Percentiles rank a stretch among this genome's conserved stretches.
phyloP scores from a whole-genome alignment of 306 rosid species.

The Lathyrus sativus region DNA sequence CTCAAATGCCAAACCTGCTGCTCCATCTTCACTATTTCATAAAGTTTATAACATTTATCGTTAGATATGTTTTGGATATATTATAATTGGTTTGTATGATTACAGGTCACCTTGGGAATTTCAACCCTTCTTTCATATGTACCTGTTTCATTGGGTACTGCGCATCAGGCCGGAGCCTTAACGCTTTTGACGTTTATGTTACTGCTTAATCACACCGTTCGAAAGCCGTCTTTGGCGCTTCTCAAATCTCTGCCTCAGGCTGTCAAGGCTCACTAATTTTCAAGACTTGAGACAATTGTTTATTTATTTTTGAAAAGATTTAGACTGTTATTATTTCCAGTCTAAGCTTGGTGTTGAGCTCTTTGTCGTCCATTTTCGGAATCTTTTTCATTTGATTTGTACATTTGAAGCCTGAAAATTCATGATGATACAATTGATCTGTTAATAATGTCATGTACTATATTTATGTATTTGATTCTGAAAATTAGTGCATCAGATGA shows the following conservation, averaged over 20 bases:
- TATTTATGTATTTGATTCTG: constrained; percentile 27
- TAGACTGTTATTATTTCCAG: not conserved
- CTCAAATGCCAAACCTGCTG: constrained; percentile 1
- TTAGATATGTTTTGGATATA: constrained; percentile 10
- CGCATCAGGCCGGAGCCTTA: constrained; percentile 93
- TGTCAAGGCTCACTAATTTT: constrained; percentile 48
- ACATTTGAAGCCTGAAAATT: constrained; percentile 26
- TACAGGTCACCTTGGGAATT: constrained; percentile 79
- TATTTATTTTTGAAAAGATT: too few species aligned
- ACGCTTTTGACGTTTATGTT: constrained; percentile 70
- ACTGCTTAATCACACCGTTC: constrained; percentile 71
- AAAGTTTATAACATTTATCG: not conserved
- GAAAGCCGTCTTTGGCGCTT: constrained; percentile 70
- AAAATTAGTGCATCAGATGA: not conserved
- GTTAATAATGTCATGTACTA: constrained; percentile 18
- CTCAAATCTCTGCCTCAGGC: constrained; percentile 74
- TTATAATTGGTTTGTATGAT: constrained; percentile 16
- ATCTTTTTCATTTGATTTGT: constrained; percentile 14
- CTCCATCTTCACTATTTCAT: not conserved
- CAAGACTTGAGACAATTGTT: not conserved
- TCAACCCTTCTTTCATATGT: constrained; percentile 84
- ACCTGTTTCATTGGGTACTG: constrained; percentile 78
- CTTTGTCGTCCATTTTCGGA: constrained; percentile 17
- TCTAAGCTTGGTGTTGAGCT: constrained; percentile 26
- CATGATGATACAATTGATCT: constrained; percentile 17